Percentiles rank a stretch among this genome's conserved stretches.
These are phyloP conservation scores for Haplographium delicatum DNA, from an alignment of 495 filamentous ascomycete genomes.

Conservation along the genomic window DNA sequence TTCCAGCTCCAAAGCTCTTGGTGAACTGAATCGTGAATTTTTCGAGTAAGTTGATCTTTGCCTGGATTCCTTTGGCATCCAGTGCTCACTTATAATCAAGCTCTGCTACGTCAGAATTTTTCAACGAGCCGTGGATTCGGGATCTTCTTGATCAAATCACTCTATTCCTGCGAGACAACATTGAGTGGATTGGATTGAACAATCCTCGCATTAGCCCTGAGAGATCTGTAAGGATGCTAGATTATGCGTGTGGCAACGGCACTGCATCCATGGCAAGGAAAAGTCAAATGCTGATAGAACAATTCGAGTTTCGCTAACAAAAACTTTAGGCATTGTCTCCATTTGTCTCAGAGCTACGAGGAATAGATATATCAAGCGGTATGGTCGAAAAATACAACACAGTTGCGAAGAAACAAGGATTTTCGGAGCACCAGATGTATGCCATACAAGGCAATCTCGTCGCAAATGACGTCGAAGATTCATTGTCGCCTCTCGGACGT, in stretches of 20 bases:
- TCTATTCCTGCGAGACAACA: background rate
- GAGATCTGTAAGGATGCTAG: conserved; percentile 1
- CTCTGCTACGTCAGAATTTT: background rate
- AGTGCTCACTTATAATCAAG: background rate
- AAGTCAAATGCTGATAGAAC: no score
- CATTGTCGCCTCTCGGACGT: background rate
- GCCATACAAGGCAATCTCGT: conserved; percentile 11
- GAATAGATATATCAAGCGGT: conserved; percentile 7
- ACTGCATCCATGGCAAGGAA: background rate
- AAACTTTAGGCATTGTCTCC: conserved; percentile 2
- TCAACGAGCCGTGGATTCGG: background rate
- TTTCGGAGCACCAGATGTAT: background rate
- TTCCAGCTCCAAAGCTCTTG: background rate
- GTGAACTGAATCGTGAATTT: background rate
- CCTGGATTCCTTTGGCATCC: background rate
- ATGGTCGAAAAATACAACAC: conserved; percentile 9
- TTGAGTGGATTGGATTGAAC: background rate
- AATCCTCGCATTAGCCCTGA: background rate
- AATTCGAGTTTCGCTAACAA: no score
- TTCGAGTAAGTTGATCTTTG: background rate
- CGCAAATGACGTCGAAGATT: background rate
- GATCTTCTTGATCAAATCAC: background rate
- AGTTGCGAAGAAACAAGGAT: background rate
- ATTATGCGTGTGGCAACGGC: conserved; percentile 12
- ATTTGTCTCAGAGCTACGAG: background rate